Evolutionary conservation across 1,284 basidiomycete species (phyloP), one percentile per base, ranked within the genome.

Genomic region (Boletus sp.): DNA sequence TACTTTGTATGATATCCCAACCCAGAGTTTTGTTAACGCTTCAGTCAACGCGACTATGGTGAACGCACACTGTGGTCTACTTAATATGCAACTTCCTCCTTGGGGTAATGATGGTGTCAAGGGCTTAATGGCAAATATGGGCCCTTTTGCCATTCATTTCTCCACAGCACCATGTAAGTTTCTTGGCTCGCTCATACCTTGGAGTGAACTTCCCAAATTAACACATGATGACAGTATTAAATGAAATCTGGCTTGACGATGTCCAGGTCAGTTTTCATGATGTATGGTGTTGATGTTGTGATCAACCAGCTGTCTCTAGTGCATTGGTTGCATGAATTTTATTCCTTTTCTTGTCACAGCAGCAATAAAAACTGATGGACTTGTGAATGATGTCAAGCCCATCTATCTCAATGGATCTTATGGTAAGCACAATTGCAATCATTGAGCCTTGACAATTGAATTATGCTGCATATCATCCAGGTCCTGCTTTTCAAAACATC

Each of bases 1-100:
- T 44, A 44, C 38, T 54, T 27, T 53, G 27, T 40, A 53, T 23
- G 30, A n/a, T 31, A n/a, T 43, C 31, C 51, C 51, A 38, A 52
- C 23, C 9, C 33, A 35, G 31, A 35, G 33, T 27, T 52, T 37
- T 52, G 25, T 37, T 23, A 38, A 38, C 21, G 51, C 51, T 28
- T 28, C 16, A 9, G 51, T 52, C 28, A 44, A 44, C 10, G 28
- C 28, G 19, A 54, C 52, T 17, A 31, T n/a, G 11, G 16, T 54
- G 38, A 54, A 54, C 4, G 40, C 40, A 17, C 38, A 31, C 14
- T 54, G 52, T 33, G 51, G 51, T 28, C 8, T 52, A 21, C 51
- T 52, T n/a, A n/a, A n/a, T 38, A 52, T 23, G 4, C 37, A 52
- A 23, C 23, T 37, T 10, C 27, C 50, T 9, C 10, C 37, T 14